Evolutionary conservation across 768 basidiomycete species (phyloP).

Genomic region (Lentinula lateritia): DNA sequence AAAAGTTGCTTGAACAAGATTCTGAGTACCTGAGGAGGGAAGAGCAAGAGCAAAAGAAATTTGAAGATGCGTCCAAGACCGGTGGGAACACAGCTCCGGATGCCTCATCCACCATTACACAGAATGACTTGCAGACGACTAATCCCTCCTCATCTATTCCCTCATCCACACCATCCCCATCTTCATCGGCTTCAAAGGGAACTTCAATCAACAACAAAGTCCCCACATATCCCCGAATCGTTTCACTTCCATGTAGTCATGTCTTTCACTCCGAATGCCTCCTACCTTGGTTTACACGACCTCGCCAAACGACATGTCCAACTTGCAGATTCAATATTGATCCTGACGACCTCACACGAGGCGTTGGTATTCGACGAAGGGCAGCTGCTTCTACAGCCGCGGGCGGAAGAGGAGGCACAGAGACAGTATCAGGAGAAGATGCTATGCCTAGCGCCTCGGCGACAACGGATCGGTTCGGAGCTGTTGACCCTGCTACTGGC

Average conservation of each 20-base stretch:
- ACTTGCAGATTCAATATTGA: constrained; percentile 82
- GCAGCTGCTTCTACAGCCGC: background rate
- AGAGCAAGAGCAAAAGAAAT: constrained; percentile 2
- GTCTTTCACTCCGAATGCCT: constrained; percentile 78
- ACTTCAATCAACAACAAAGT: constrained; percentile 11
- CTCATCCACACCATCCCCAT: background rate
- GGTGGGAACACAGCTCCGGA: background rate
- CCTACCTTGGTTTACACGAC: constrained; percentile 77
- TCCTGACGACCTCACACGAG: constrained; percentile 59
- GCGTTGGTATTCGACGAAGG: background rate
- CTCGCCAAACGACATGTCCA: constrained; percentile 76
- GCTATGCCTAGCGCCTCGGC: background rate
- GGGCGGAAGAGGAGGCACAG: background rate
- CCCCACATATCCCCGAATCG: constrained; percentile 28
- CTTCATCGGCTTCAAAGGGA: constrained; percentile 14
- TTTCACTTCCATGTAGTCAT: constrained; percentile 75
- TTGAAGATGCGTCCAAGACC: background rate
- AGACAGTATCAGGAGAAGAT: background rate
- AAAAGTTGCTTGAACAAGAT: constrained; percentile 49
- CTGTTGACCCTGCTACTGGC: background rate
- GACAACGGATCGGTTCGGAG: background rate
- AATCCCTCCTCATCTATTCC: background rate
- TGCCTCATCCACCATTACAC: background rate
- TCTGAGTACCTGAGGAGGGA: constrained; percentile 18
- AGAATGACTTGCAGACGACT: background rate